Percentiles rank a stretch among this genome's conserved stretches.
These are phyloP conservation scores for Litsea cubeba DNA, from an alignment of 164 flowering plant species.

Conservation along the genomic window DNA sequence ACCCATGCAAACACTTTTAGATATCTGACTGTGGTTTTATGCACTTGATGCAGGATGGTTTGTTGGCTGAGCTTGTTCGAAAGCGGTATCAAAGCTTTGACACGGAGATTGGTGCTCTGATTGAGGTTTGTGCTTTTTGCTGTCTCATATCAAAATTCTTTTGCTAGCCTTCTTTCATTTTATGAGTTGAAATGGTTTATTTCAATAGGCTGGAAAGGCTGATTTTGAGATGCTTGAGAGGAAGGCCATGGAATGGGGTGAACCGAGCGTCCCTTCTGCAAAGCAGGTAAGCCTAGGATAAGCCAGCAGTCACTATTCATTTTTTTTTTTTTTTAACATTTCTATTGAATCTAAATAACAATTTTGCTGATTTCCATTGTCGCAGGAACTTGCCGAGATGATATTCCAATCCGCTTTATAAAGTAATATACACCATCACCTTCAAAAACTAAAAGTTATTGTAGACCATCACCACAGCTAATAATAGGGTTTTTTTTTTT, in stretches of 20 bases:
- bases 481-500: too few species aligned
- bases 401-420: slow-evolving; percentile 79
- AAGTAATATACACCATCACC: neutral
- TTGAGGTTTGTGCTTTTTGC: slow-evolving; percentile 51
- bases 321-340: too few species aligned
- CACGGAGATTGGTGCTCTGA: slow-evolving; percentile 67
- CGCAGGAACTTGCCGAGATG: slow-evolving; percentile 98
- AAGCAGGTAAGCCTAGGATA: slow-evolving; percentile 64
- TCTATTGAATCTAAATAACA: too few species aligned
- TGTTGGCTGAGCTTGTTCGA: slow-evolving; percentile 65
- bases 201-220: slow-evolving; percentile 82
- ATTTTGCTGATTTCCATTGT: slow-evolving; percentile 1
- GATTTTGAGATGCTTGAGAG: slow-evolving; percentile 85
- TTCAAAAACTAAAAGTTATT: too few species aligned
- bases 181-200: neutral
- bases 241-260: slow-evolving; percentile 87
- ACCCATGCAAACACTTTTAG: neutral
- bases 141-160: neutral
- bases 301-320: too few species aligned
- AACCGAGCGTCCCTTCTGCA: slow-evolving; percentile 83
- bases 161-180: neutral
- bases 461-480: too few species aligned
- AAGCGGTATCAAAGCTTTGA: slow-evolving; percentile 89
- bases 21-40: neutral
- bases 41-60: slow-evolving; percentile 64